Conservation (phyloP, 169 alveolate species). For the Plasmodium relictum region DNA sequence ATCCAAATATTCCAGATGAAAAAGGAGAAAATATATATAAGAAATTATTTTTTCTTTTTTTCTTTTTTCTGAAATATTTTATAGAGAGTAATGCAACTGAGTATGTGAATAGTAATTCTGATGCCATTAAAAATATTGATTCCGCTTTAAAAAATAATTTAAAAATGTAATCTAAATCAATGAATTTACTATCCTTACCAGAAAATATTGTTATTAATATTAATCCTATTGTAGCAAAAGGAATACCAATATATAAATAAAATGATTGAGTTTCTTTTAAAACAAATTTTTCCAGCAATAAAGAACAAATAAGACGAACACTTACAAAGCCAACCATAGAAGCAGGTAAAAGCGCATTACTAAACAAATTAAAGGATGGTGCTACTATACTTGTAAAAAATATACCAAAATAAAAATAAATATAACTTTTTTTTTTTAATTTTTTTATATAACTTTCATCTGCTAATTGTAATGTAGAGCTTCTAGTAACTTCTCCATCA, state of each 20-base stretch:
- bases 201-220: slow-evolving; percentile 27
- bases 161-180: slow-evolving; percentile 26
- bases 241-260: slow-evolving; percentile 37
- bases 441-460: not conserved
- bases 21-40: slow-evolving; percentile 28
- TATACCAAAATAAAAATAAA: slow-evolving; percentile 41
- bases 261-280: slow-evolving; percentile 23
- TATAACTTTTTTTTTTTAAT: slow-evolving; percentile 9
- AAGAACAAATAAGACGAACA: slow-evolving; percentile 33
- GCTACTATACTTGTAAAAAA: slow-evolving; percentile 32
- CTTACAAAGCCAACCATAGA: slow-evolving; percentile 67
- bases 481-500: too few relatives aligned
- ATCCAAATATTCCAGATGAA: slow-evolving; percentile 51
- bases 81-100: slow-evolving; percentile 1
- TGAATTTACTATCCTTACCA: not conserved
- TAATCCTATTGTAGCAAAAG: slow-evolving; percentile 38
- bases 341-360: slow-evolving; percentile 18
- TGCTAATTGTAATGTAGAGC: too few relatives aligned
- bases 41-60: slow-evolving; percentile 4
- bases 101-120: slow-evolving; percentile 18
- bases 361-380: slow-evolving; percentile 36
- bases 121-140: slow-evolving; percentile 19
- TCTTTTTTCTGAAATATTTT: slow-evolving; percentile 1
- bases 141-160: slow-evolving; percentile 9
- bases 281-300: slow-evolving; percentile 24